Evolutionary conservation across 2,329 filamentous ascomycete genomes (phyloP).

Genomic region (Neophaeococcomyces aloes): DNA sequence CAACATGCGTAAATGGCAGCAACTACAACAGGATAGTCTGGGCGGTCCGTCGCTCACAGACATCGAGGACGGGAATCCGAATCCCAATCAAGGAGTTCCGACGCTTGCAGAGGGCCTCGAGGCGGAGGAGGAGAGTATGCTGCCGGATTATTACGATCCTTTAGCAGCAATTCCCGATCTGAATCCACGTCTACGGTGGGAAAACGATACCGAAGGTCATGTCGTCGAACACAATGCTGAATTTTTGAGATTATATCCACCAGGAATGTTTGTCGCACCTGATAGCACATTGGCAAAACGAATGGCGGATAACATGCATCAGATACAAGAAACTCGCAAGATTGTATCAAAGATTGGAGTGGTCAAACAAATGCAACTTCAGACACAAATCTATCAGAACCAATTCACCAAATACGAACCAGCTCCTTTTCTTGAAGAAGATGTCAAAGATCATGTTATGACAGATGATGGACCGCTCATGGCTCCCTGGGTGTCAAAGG

Average conservation of each 20-base stretch:
- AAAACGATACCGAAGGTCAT: conserved; percentile 78
- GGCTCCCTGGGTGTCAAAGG: conserved; percentile 68
- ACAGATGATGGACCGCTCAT: conserved; percentile 83
- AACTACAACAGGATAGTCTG: conserved; percentile 56
- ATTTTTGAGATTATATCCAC: conserved; percentile 65
- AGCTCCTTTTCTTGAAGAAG: conserved; percentile 74
- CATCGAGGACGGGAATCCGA: conserved; percentile 34
- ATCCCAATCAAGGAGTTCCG: conserved; percentile 42
- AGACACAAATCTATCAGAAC: conserved; percentile 94
- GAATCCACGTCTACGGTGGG: conserved; percentile 66
- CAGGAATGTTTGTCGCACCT: conserved; percentile 64
- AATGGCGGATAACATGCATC: conserved; percentile 81
- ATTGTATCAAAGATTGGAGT: conserved; percentile 93
- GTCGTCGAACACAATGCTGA: conserved; percentile 82
- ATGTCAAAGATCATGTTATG: conserved; percentile 80
- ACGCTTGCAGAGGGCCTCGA: conserved; percentile 93
- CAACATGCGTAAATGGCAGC: conserved; percentile 80
- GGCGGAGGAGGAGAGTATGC: conserved; percentile 67
- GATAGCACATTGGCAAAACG: conserved; percentile 63
- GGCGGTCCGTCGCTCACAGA: conserved; percentile 35
- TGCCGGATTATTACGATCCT: conserved; percentile 92
- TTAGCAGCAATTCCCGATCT: conserved; percentile 80
- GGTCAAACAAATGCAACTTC: conserved; percentile 98
- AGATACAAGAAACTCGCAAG: conserved; percentile 95
- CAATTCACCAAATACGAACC: conserved; percentile 96